Percentiles rank a stretch among this genome's conserved stretches.
Conservation (phyloP, 2,329 filamentous ascomycete genomes). For the Chalaropsis thielavioides region DNA sequence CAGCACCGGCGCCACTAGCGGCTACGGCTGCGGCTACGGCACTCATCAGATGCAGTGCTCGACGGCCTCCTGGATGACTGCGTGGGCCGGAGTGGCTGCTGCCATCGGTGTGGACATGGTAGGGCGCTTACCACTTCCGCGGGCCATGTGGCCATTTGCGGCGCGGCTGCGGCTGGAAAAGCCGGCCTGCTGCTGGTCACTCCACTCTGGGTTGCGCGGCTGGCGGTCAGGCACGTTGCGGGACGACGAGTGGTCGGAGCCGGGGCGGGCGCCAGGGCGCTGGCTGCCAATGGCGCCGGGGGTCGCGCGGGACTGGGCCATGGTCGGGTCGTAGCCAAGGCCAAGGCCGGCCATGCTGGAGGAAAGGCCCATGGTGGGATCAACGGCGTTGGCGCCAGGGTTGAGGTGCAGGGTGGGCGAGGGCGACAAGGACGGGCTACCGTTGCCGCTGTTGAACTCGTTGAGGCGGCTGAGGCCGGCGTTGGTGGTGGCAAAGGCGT, state of each 20-base stretch:
- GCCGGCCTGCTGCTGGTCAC: constrained; percentile 33
- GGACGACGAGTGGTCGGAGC: constrained; percentile 22
- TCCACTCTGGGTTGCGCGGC: constrained; percentile 49
- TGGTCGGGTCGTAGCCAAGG: constrained; percentile 8
- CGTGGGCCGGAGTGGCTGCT: background rate
- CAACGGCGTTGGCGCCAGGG: constrained; percentile 22
- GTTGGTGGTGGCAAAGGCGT: constrained; percentile 25
- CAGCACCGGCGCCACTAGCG: too few species aligned
- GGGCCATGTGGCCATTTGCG: constrained; percentile 45
- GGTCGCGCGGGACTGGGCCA: constrained; percentile 30
- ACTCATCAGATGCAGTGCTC: constrained; percentile 19
- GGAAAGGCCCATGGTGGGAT: constrained; percentile 15
- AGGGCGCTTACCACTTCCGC: constrained; percentile 40
- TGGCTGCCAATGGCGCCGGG: constrained; percentile 53
- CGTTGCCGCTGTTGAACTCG: constrained; percentile 20
- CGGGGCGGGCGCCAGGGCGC: constrained; percentile 30
- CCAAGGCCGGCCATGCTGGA: constrained; percentile 11
- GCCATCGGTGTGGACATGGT: background rate
- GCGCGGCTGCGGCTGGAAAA: constrained; percentile 40
- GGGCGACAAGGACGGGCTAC: constrained; percentile 21
- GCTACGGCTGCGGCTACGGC: too few species aligned
- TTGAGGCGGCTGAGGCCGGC: constrained; percentile 13
- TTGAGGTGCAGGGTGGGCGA: constrained; percentile 20
- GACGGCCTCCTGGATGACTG: background rate
- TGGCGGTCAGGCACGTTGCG: constrained; percentile 44